Evolutionary conservation across 257 asterid species (phyloP), one percentile per base, ranked within the genome.

Genomic region (Cynanchum wilfordii): DNA sequence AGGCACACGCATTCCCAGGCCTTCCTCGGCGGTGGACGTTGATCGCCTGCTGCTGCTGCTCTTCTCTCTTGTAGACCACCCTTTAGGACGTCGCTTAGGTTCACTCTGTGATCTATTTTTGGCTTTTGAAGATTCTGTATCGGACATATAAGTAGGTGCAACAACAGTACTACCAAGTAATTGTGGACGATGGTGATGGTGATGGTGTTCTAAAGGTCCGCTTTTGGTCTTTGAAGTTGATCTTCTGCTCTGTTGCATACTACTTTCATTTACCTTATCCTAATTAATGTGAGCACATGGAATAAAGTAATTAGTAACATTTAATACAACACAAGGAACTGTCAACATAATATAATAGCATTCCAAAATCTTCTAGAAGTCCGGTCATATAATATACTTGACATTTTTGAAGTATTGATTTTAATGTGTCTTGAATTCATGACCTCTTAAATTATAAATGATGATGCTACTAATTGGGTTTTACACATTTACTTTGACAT

Each of bases 81-180:
- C 10, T 10, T 42, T 7, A 42, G 96, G 96, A 22, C 94, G 85
- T 79, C 84, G 92, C 76, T 81, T 86, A 7, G 96, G 94, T 78
- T 86, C 92, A 40, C 97, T 91, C 20, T 89, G 91, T 71, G 97
- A 91, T 74, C 96, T 87, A 58, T 86, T 59, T 78, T 89, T 91
- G 58, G 94, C 92, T 80, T 83, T 83, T 72, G 92, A 87, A 51
- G 94, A 85, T 78, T 81, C 84, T 5, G 97, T 89, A 20, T 86
- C 80, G 79, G 83, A 79, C 96, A 91, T 87, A 75, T 91, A 89
- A 66, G 82, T 86, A 73, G 86, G 89, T 66, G 30, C 49, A 22
- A 77, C 51, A 20, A 73, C 55, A 65, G 81, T 74, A 75, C 74
- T 51, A 10, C 82, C 73, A 40, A 73, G 13, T 17, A 33, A 64